phyloP scores from a whole-genome alignment of 2,329 filamentous ascomycete species.

The Cytospora leucostoma region DNA sequence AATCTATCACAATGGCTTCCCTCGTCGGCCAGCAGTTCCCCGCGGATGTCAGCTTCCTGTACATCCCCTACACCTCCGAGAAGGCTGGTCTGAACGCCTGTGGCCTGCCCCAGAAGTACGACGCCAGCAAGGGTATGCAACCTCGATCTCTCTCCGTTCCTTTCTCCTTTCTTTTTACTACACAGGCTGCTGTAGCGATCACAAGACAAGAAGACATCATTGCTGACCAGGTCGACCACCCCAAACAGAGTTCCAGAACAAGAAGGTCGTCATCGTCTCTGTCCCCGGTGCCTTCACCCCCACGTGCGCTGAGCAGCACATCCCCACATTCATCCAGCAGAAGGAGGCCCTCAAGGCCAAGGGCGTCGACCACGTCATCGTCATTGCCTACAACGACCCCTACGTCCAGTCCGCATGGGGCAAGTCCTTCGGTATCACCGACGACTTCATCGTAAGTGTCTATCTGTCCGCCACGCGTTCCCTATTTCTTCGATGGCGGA shows the following conservation, averaged over 20 bases:
- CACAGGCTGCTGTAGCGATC: neutral
- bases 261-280: slow-evolving; percentile 58
- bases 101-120: slow-evolving; percentile 74
- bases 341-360: slow-evolving; percentile 71
- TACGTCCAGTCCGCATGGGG: slow-evolving; percentile 89
- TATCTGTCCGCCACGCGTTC: neutral
- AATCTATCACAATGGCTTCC: slow-evolving; percentile 44
- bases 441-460: slow-evolving; percentile 59
- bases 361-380: slow-evolving; percentile 79
- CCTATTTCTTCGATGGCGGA: no score
- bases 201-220: neutral
- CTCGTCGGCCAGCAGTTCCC: slow-evolving; percentile 79
- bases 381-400: slow-evolving; percentile 82
- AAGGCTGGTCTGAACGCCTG: slow-evolving; percentile 70
- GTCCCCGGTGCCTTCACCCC: slow-evolving; percentile 79
- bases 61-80: slow-evolving; percentile 75
- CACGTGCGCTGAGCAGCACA: slow-evolving; percentile 78
- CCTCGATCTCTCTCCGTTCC: neutral
- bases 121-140: slow-evolving; percentile 69
- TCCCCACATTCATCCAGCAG: slow-evolving; percentile 78
- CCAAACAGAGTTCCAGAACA: slow-evolving; percentile 54
- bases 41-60: slow-evolving; percentile 76
- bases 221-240: slow-evolving; percentile 8
- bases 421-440: slow-evolving; percentile 80
- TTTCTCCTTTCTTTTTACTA: neutral